Base-by-base conservation (phyloP, 164 flowering plant genomes). In the Macadamia tetraphylla region DNA sequence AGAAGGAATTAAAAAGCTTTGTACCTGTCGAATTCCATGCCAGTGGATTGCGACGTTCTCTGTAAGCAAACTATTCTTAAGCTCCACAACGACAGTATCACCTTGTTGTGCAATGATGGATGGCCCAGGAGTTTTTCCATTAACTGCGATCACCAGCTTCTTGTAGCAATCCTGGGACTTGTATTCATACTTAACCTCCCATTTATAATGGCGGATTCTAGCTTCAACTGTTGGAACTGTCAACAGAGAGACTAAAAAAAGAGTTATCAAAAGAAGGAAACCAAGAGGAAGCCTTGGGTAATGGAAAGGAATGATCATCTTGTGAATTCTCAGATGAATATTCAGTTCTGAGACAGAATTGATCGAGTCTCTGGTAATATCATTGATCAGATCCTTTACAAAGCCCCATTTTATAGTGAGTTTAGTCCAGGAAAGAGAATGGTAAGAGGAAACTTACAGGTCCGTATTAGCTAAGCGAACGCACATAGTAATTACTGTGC, bases 11-110 rank as follows among this genome's bases (percentile, higher is more conserved):
- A 5, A 60, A 51, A 6, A 13, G 9, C n/a, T 15, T 29, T 2
- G 6, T 62, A 88, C 96, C 92, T 92, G 98, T 58, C 97, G 81
- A 61, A 93, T 91, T 15, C 98, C 98, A 74, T 94, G 98, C 98
- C 98, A 91, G 58, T 94, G 98, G 61, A 94, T 85, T 1, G 96
- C 93, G n/a, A 84, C 74, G 48, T 88, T 88, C 70, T 94, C 98
- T 0, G 94, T 87, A 3, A 79, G 15, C 78, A 94, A 68, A 63
- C 80, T 79, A 84, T 94, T 94, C 49, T 70, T 89, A 30, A 94
- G 86, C 76, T 94, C 86, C 0, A 94, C 94, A 9, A 87, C 63
- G 55, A 94, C 57, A 10, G 98, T 94, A 71, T 94, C 97, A 1
- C 89, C 89, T 51, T 80, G 81, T 66, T 84, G 79, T 0, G 97